Evolutionary conservation across 805 yeast species (phyloP), one percentile per base, ranked within the genome.

Genomic region (Brettanomyces bruxellensis): DNA sequence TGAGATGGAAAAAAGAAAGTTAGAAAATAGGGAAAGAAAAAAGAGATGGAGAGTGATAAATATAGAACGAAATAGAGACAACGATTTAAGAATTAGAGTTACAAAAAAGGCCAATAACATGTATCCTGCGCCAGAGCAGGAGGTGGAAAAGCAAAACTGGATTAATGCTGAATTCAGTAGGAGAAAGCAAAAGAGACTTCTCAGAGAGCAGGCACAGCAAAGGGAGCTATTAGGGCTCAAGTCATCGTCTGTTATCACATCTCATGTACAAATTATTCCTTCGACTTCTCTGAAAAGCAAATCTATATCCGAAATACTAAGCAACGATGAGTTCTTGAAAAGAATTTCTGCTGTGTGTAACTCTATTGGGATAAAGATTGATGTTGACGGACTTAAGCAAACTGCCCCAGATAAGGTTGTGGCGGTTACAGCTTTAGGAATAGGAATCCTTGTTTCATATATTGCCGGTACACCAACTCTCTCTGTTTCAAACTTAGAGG

Each of bases 41-140:
- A 81, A 84, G 65, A 75, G 77, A 53, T 87, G 95, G 95, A 72
- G 95, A 56, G 90, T 80, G 52, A 81, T 78, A 25, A 88, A 91
- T 58, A 75, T 77, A 7, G 83, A 83, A 49, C 72, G 93, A 52
- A 90, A 90, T 62, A 83, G 86, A 66, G 96, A 89, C 61, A 83
- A 87, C 56, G 98, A 91, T 59, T 68, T 91, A 46, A 72, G 95
- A 45, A 78, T 86, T 0, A 70, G 98, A 46, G 81, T 91, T 22
- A 73, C 76, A 51, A 83, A 82, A 52, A 70, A 93, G 38, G 96
- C 97, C 0, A 69, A 67, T 36, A 66, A 64, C 18, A 65, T 83
- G 53, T 89, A 78, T 65, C 93, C 95, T 1, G 74, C 70, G 8
- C 70, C 65, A 0, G 79, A 78, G 5, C 65, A 82, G 9, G 71